These are phyloP conservation scores for Globisporangium uncinulatum DNA, from an alignment of 352 stramenopile genomes.

Conservation along the genomic window DNA sequence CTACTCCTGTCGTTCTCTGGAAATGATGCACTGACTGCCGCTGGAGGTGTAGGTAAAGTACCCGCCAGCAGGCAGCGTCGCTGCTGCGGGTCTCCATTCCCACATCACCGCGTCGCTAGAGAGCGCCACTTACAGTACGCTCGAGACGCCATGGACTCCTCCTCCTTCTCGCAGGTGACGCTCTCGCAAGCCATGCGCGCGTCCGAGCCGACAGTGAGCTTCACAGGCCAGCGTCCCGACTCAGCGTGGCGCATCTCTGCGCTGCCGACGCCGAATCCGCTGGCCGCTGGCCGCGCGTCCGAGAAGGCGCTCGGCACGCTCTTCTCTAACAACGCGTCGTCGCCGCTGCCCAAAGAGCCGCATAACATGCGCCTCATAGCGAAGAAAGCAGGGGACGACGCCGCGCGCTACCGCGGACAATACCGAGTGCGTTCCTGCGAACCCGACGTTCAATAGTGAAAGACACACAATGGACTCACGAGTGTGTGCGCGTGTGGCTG, in stretches of 20 bases:
- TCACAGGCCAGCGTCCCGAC: constrained; percentile 4
- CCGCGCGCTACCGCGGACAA: constrained; percentile 13
- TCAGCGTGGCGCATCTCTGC: constrained; percentile 14
- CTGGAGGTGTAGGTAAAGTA: too few species aligned
- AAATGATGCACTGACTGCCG: too few species aligned
- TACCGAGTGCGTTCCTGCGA: too few species aligned
- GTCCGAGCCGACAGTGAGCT: constrained; percentile 2
- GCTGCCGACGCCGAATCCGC: constrained; percentile 7
- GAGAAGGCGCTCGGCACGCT: constrained; percentile 9
- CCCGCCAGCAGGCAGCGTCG: too few species aligned
- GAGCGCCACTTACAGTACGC: too few species aligned
- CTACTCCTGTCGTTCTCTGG: too few species aligned
- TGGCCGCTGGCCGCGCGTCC: not conserved
- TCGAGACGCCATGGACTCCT: constrained; percentile 10
- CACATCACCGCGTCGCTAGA: too few species aligned
- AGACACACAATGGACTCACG: too few species aligned
- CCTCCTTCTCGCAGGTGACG: constrained; percentile 12
- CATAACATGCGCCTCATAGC: constrained; percentile 8
- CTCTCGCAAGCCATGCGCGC: constrained; percentile 10
- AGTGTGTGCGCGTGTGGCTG: not conserved
- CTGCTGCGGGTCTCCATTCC: too few species aligned
- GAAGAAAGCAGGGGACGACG: constrained; percentile 7
- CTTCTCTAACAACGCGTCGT: constrained; percentile 10
- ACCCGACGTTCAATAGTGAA: too few species aligned
- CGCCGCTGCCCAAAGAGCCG: constrained; percentile 5